Base-by-base conservation (phyloP, 2,329 filamentous ascomycete genomes). In the Pseudogymnoascus sp. region DNA sequence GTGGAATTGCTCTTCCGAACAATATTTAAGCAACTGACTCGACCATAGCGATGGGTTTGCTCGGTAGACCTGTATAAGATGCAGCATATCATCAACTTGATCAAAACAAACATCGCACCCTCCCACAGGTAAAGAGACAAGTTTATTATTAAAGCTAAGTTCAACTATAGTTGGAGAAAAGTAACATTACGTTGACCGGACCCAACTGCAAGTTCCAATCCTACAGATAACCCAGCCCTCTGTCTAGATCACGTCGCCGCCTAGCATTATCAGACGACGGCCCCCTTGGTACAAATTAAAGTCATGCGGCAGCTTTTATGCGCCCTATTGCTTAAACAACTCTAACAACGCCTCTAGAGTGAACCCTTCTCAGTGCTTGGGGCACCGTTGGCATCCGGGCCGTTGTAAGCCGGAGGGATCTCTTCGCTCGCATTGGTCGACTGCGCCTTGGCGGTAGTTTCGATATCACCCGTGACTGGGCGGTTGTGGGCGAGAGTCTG, bases 121-220 rank as follows among this genome's bases (percentile, higher is more conserved):
- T 27, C 12, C 12, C 7, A 9, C 2, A 55, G 9, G n/a, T 18
- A 18, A 52, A 55, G 48, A 55, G 48, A 33, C 45, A 52, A 55
- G 48, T 33, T 33, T 31, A 55, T 55, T 55, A 55, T 55, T 55
- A 55, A 31, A 18, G 21, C 48, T 55, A 55, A 55, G 27, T 55
- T 33, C 48, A 55, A 55, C 27, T 18, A 33, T 31, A 33, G 48
- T 33, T 33, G 48, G 48, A 55, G n/a, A 55, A 33, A 55, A 55
- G 9, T 33, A 33, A 18, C 48, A 55, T 55, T 33, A 55, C 29
- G 48, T 55, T 18, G 48, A 55, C 48, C n/a, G 15, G n/a, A 55
- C 10, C 29, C 29, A 55, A 55, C 27, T 55, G n/a, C 27, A 55
- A 33, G 48, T 18, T 12, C 29, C 48, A 31, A 52, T 52, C 27